Percentiles rank a stretch among this genome's conserved stretches.
These are phyloP conservation scores for Angomonas deanei DNA, from an alignment of 208 protist genomes.

Conservation along the genomic window DNA sequence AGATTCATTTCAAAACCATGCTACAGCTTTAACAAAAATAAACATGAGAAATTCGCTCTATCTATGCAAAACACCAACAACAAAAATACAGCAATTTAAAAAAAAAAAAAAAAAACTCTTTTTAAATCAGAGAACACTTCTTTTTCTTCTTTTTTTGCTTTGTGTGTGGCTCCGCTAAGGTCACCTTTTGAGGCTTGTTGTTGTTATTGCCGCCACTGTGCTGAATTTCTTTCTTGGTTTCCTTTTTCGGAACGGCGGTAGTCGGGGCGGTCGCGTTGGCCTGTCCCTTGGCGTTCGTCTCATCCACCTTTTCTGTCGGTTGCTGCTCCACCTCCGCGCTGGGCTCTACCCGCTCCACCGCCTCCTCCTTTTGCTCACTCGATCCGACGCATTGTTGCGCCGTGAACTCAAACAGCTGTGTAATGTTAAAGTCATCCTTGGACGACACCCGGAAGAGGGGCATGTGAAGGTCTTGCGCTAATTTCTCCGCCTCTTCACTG, in stretches of 20 bases:
- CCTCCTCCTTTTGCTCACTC: conserved; percentile 1
- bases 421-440: conserved; percentile 93
- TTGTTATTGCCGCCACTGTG: not conserved
- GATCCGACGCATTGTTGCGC: conserved; percentile 59
- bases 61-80: not conserved
- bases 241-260: not conserved
- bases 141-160: conserved; percentile 36
- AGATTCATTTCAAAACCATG: too few species aligned
- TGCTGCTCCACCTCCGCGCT: not conserved
- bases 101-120: conserved; percentile 4
- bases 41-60: too few species aligned
- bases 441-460: conserved; percentile 90
- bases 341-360: not conserved
- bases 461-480: conserved; percentile 71
- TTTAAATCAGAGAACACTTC: not conserved
- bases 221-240: not conserved
- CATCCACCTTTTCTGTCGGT: too few species aligned
- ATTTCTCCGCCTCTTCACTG: conserved; percentile 80
- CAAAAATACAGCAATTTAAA: not conserved
- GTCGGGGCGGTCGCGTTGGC: not conserved
- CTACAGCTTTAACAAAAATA: too few species aligned
- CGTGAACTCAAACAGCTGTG: conserved; percentile 82
- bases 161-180: conserved; percentile 9
- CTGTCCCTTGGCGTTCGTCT: too few species aligned
- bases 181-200: conserved; percentile 6